Evolutionary conservation across 2,329 filamentous ascomycete genomes (phyloP).

Genomic region (Gnomoniopsis smithogilvyi): DNA sequence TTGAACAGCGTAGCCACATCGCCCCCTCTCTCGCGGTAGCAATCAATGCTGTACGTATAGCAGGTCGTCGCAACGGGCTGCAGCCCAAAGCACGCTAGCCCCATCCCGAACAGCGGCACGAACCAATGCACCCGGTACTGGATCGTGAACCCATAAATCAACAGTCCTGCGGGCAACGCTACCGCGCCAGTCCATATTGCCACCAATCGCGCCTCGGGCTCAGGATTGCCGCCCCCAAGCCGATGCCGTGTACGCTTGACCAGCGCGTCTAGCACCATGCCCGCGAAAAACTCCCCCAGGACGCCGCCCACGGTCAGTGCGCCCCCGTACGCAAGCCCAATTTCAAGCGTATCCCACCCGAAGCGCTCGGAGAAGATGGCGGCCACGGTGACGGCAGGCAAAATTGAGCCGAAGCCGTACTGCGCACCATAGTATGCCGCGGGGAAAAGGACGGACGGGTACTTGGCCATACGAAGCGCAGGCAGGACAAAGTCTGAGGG

Average conservation of each 20-base stretch:
- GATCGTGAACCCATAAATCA: slow-evolving; percentile 30
- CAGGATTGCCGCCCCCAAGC: slow-evolving; percentile 19
- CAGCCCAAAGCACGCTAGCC: slow-evolving; percentile 28
- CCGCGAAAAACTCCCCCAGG: slow-evolving; percentile 23
- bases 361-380: slow-evolving; percentile 28
- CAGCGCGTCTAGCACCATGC: slow-evolving; percentile 23
- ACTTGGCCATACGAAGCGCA: slow-evolving; percentile 26
- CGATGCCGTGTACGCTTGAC: slow-evolving; percentile 19
- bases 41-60: slow-evolving; percentile 18
- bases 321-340: slow-evolving; percentile 28
- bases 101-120: slow-evolving; percentile 28
- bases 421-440: slow-evolving; percentile 28
- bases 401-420: slow-evolving; percentile 29
- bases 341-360: slow-evolving; percentile 27
- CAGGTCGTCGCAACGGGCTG: slow-evolving; percentile 29
- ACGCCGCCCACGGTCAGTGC: slow-evolving; percentile 25
- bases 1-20: slow-evolving; percentile 7
- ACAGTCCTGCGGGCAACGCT: slow-evolving; percentile 24
- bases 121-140: slow-evolving; percentile 27
- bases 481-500: slow-evolving; percentile 23
- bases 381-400: slow-evolving; percentile 30
- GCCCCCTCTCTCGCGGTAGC: slow-evolving; percentile 9
- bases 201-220: slow-evolving; percentile 25
- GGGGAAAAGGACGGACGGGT: slow-evolving; percentile 29
- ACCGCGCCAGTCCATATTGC: slow-evolving; percentile 26